A percentile compares a stretch with the other conserved stretches of the same genome.
Evolutionary conservation across 371 early-diverging fungal genomes (phyloP).

Genomic region (Haplosporangium sp.): DNA sequence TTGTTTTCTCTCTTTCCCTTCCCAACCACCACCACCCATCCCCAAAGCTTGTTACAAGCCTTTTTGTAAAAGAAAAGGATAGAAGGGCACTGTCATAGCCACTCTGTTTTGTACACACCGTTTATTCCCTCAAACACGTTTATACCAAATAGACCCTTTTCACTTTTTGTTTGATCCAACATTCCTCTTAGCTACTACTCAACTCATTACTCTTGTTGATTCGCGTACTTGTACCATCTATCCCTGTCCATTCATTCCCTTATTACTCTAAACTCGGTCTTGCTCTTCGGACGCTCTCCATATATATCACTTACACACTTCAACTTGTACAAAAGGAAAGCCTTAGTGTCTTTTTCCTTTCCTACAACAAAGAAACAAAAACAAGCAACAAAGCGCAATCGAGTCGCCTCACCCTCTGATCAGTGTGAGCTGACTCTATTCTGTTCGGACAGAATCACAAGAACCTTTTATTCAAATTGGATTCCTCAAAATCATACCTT

Average conservation of each 20-base stretch:
- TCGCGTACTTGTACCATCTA: no score
- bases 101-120: no score
- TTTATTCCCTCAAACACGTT: neutral
- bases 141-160: neutral
- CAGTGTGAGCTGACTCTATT: constrained; percentile 16
- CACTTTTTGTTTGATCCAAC: neutral
- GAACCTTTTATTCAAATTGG: constrained; percentile 34
- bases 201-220: no score
- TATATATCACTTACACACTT: no score
- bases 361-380: no score
- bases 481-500: constrained; percentile 54
- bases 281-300: no score
- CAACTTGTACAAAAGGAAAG: no score
- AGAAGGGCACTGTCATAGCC: neutral
- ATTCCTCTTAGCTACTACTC: no score
- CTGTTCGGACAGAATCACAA: constrained; percentile 19
- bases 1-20: constrained; percentile 2
- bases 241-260: no score
- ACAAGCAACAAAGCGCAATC: neutral
- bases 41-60: neutral
- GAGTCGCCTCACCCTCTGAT: constrained; percentile 27
- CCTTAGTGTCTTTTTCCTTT: no score
- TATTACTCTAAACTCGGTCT: no score
- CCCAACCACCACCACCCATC: constrained; percentile 1
- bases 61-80: constrained; percentile 1